phyloP scores from a whole-genome alignment of 2,329 filamentous ascomycete genomes.

The Grosmannia clavigera region DNA sequence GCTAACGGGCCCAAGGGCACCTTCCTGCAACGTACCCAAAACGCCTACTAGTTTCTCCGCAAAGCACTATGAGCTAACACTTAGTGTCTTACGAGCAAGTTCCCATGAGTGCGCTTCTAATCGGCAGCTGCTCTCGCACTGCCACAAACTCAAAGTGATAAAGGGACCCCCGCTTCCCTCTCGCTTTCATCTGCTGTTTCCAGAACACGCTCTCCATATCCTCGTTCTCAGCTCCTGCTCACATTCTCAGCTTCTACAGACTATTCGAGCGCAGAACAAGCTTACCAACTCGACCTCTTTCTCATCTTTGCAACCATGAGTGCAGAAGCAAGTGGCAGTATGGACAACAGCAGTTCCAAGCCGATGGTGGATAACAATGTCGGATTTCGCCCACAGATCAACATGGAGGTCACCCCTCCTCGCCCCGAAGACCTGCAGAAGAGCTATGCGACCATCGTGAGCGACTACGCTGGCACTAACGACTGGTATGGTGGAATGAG shows the following conservation, averaged over 20 bases:
- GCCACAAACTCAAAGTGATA: neutral
- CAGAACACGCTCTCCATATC: neutral
- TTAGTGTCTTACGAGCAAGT: neutral
- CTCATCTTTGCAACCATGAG: neutral
- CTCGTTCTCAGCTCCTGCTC: neutral
- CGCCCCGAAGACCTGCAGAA: conserved; percentile 73
- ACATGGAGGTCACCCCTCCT: conserved; percentile 66
- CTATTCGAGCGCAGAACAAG: neutral
- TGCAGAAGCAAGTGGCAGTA: neutral
- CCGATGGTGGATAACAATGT: neutral
- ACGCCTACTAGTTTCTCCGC: neutral
- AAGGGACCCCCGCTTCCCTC: neutral
- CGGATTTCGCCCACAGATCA: conserved; percentile 37
- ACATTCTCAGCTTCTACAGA: neutral
- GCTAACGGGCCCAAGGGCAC: no score
- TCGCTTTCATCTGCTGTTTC: neutral
- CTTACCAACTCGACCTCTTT: neutral
- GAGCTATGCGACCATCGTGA: conserved; percentile 56
- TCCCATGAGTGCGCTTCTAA: neutral
- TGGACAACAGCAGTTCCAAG: neutral
- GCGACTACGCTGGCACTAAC: conserved; percentile 55
- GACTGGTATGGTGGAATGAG: conserved; percentile 88
- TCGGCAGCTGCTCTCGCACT: neutral
- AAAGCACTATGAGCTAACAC: neutral
- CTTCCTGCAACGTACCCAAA: neutral